These are phyloP conservation scores for Coemansia sp. DNA, from an alignment of 192 early-diverging fungal genomes.

Conservation along the genomic window DNA sequence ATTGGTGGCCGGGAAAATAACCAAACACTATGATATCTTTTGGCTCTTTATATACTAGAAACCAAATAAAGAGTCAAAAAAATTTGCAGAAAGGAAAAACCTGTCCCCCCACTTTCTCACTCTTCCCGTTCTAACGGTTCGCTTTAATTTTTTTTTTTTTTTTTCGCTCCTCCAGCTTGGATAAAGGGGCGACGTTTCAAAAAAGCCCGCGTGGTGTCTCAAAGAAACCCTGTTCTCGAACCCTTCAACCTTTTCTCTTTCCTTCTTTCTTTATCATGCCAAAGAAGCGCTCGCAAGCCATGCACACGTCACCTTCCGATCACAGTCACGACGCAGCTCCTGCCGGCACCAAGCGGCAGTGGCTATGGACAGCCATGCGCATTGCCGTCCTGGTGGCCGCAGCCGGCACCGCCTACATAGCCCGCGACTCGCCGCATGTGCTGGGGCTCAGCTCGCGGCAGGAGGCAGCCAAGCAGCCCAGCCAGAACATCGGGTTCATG, in stretches of 20 bases:
- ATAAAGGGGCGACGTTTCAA: no score
- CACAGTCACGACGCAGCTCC: neutral
- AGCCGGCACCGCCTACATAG: slow-evolving; percentile 41
- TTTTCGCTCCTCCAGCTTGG: no score
- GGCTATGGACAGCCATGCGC: slow-evolving; percentile 35
- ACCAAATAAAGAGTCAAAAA: no score
- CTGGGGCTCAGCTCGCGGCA: slow-evolving; percentile 26
- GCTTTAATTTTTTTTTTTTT: no score
- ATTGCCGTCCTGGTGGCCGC: slow-evolving; percentile 37
- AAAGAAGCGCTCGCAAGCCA: slow-evolving; percentile 26
- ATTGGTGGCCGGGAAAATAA: slow-evolving; percentile 27
- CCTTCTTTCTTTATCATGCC: slow-evolving; percentile 13
- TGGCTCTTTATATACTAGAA: no score
- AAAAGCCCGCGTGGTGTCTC: no score
- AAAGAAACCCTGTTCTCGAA: no score
- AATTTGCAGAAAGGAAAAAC: no score
- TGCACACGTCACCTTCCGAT: neutral
- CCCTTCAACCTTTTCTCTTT: slow-evolving; percentile 10
- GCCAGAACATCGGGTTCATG: slow-evolving; percentile 54
- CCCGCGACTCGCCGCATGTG: slow-evolving; percentile 39
- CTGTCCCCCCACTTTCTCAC: no score
- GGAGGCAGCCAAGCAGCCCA: slow-evolving; percentile 16
- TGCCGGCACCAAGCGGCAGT: slow-evolving; percentile 11
- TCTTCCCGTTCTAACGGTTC: no score
- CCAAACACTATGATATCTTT: no score